Evolutionary conservation across 2,329 filamentous ascomycete genomes (phyloP), one percentile per base, ranked within the genome.

Genomic region (Malbranchea zuffiana): DNA sequence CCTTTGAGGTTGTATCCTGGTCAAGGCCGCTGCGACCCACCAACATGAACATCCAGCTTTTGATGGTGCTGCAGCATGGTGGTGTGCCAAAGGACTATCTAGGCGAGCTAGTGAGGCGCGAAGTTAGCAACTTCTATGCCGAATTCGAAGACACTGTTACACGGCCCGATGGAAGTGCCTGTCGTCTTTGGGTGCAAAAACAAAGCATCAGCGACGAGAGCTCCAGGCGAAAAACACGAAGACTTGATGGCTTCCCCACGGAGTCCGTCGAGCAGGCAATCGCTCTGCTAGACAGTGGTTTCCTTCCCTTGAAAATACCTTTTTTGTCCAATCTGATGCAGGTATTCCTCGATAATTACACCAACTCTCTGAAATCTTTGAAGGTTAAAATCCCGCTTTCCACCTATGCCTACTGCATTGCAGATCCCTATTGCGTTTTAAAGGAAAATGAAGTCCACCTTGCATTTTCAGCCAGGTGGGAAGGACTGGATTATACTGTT

Each of bases 361-460:
- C 72, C 13, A 43, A 59, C 3, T 60, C 66, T 37, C 59, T 68
- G 10, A 54, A 66, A 4, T 63, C 65, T 12, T 50, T 74, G 8
- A 60, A 61, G 18, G 64, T 75, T 12, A 59, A 60, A 6, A 53
- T 76, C 2, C 58, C 60, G 0, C 58, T 63, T 12, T 72, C 72
- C 0, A 72, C 73, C 0, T 68, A 65, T 45, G 59, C 72, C 0
- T 69, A 66, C 41, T 75, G 74, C 12, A 61, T 78, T 10, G 69
- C 71, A 1, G 75, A 79, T 50, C 72, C 69, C 0, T 56, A 61
- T 2, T 63, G 62, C 0, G 55, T 70, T 1, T 54, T 80, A 0
- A 48, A 61, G 21, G 68, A 70, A 13, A 65, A 70, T 4, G 69
- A 78, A 45, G 59, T 78, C 0, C 68, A 74, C 39, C 50, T 78